phyloP scores from a whole-genome alignment of 495 filamentous ascomycete genomes.

The Hypomontagnella monticulosa region DNA sequence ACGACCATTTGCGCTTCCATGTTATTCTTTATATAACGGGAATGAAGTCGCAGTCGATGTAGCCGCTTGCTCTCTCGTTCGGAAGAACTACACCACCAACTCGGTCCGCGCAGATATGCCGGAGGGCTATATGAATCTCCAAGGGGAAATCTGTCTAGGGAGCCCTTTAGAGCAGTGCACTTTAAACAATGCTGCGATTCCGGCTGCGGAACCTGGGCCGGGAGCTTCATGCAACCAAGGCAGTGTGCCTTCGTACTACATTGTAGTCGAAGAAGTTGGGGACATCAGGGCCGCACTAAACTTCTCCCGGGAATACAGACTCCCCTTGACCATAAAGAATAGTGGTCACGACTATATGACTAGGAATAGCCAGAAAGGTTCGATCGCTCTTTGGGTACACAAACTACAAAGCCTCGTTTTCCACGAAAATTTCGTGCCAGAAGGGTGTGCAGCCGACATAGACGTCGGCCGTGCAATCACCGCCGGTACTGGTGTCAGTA shows the following conservation, averaged over 20 bases:
- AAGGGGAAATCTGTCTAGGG: conserved; percentile 52
- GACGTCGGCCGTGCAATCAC: conserved; percentile 53
- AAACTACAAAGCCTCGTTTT: conserved; percentile 60
- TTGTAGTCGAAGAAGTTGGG: conserved; percentile 53
- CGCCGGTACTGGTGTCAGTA: conserved; percentile 51
- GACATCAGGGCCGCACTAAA: conserved; percentile 56
- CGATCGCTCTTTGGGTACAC: conserved; percentile 69
- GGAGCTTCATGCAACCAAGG: conserved; percentile 42
- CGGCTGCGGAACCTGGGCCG: conserved; percentile 33
- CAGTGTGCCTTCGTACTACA: conserved; percentile 55
- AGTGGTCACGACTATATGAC: conserved; percentile 54
- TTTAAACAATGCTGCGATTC: conserved; percentile 44
- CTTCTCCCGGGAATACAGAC: conserved; percentile 55
- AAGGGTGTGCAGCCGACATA: conserved; percentile 26
- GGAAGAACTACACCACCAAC: conserved; percentile 47
- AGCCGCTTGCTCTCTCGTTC: conserved; percentile 43
- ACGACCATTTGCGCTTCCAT: conserved; percentile 43
- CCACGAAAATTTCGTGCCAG: conserved; percentile 47
- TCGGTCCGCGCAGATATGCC: conserved; percentile 43
- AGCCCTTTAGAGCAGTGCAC: conserved; percentile 51
- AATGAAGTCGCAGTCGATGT: conserved; percentile 33
- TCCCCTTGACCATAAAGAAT: conserved; percentile 55
- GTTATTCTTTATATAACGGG: conserved; percentile 51
- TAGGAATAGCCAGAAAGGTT: conserved; percentile 60
- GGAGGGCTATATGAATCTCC: conserved; percentile 52